Conservation (phyloP, 768 basidiomycete genomes). For the Collybiopsis luxurians region DNA sequence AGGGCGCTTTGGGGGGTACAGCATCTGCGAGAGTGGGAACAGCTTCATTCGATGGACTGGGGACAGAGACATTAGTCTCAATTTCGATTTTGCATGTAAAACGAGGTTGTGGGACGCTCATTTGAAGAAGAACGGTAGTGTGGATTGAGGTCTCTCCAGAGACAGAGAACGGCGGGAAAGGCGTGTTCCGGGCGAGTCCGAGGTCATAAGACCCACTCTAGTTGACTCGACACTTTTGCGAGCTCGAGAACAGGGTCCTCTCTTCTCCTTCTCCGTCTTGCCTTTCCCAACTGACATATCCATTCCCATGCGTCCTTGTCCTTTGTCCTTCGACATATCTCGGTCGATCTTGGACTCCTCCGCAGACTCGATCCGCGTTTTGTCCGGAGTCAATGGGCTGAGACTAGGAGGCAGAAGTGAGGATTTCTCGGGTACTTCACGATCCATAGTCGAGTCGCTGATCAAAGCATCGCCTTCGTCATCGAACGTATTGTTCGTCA, state of each 20-base stretch:
- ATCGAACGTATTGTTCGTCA: constrained; percentile 8
- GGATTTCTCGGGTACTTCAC: not conserved
- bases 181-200: not conserved
- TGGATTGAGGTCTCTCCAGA: too few relatives aligned
- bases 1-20: constrained; percentile 17
- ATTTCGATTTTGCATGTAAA: too few relatives aligned
- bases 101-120: too few relatives aligned
- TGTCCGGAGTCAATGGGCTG: constrained; percentile 21
- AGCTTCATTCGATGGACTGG: too few relatives aligned
- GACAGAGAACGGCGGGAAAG: constrained; percentile 9
- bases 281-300: constrained; percentile 56
- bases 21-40: constrained; percentile 67
- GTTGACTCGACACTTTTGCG: constrained; percentile 5
- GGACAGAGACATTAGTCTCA: too few relatives aligned
- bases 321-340: constrained; percentile 36
- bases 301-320: too few relatives aligned
- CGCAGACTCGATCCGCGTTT: constrained; percentile 33
- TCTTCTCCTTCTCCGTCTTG: constrained; percentile 34
- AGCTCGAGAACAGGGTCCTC: constrained; percentile 7
- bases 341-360: constrained; percentile 31
- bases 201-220: not conserved
- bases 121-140: too few relatives aligned
- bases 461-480: constrained; percentile 1
- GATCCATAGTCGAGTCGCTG: not conserved
- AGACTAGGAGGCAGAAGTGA: constrained; percentile 1